Percentiles rank a stretch among this genome's conserved stretches.
phyloP scores from a whole-genome alignment of 306 rosid species.

The Trifolium subterraneum region DNA sequence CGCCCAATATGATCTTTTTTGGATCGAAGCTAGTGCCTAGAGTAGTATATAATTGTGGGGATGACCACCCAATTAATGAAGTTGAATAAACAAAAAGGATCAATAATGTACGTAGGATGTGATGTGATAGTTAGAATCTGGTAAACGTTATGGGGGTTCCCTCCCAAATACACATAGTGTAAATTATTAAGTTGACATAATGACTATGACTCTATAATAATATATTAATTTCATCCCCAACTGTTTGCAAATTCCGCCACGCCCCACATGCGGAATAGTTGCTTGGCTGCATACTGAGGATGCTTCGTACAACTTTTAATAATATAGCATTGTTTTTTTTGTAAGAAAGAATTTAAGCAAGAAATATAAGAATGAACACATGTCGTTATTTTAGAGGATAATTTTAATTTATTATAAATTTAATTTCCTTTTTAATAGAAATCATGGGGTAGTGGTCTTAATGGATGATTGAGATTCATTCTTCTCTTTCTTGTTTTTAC shows the following conservation, averaged over 20 bases:
- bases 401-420: no score
- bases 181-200: slow-evolving; percentile 1
- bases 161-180: not conserved
- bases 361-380: no score
- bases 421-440: no score
- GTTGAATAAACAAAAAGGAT: not conserved
- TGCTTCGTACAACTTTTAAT: slow-evolving; percentile 9
- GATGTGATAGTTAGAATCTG: slow-evolving; percentile 20
- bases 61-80: not conserved
- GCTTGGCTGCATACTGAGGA: not conserved
- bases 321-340: no score
- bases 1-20: not conserved
- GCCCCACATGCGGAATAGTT: slow-evolving; percentile 3
- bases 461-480: no score
- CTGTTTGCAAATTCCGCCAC: slow-evolving; percentile 5
- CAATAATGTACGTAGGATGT: not conserved
- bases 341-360: no score
- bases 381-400: no score
- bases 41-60: not conserved
- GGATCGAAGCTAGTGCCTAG: no score
- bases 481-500: no score
- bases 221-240: not conserved
- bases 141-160: slow-evolving; percentile 18
- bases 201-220: not conserved
- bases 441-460: no score